Base-by-base conservation (phyloP, 352 stramenopile species). In the Phytophthora palmivora region DNA sequence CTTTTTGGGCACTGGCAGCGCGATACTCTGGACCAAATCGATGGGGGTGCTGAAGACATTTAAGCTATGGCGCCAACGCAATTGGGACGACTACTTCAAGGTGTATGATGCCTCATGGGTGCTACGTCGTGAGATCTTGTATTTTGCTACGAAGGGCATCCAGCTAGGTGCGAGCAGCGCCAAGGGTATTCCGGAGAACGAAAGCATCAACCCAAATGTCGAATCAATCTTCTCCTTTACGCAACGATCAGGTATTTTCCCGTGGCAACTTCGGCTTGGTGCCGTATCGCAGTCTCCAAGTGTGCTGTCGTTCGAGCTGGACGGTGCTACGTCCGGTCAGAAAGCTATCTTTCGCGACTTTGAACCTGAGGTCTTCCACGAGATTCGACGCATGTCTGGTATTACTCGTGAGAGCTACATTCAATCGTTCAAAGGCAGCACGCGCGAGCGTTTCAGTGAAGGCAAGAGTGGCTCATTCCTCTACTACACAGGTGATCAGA, bases 381-480 rank as follows among this genome's bases (percentile, higher is more conserved):
- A 92, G 60, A 94, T 96, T 41, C 84, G 88, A 4, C 70, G 67
- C 24, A 86, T 95, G 48, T 94, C 86, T 8, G 84, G 81, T 16
- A 96, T 96, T 52, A 83, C 82, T 0, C 76, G 79, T 34, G 80
- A 91, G 34, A 82, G 65, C 42, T 94, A 94, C 44, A 80, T 91
- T 38, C 71, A 87, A 54, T 95, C 86, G 10, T 95, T 96, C 42
- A 70, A 77, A 1, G 86, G 82, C 0, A 87, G 84, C 37, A 94
- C 88, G 4, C 85, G 88, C 30, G 88, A 97, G 54, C 78, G 87
- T n/a, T 96, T 95, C 56, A 95, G 84, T 34, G 86, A 95, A 72
- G 88, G 88, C 63, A 97, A 97, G 73, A 94, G 84, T 45, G 89
- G 89, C 10, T 92, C 88, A 8, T 97, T 96, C 54, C 74, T 97